These are phyloP conservation scores for Psophocarpus tetragonolobus DNA, from an alignment of 306 rosid genomes.

Conservation along the genomic window DNA sequence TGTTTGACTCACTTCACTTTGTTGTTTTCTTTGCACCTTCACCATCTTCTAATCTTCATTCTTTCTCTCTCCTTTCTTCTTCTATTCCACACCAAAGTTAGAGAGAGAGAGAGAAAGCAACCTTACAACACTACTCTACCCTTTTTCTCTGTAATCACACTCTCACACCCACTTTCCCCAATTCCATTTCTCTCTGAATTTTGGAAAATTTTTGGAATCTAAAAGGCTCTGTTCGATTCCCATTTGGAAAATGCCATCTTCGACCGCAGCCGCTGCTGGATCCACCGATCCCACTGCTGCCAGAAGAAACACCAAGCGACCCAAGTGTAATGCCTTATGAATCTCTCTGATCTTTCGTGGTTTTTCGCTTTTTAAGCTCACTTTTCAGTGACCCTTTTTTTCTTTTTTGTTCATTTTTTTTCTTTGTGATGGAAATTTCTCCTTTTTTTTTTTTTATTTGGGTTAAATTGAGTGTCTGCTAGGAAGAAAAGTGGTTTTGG, in stretches of 20 bases:
- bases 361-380: not conserved
- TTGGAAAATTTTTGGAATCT: constrained; percentile 23
- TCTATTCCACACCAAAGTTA: not conserved
- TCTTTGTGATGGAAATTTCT: not conserved
- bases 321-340: constrained; percentile 64
- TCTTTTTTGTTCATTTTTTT: not conserved
- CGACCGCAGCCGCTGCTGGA: constrained; percentile 75
- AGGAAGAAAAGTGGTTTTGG: constrained; percentile 1
- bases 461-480: not conserved
- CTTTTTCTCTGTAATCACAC: not conserved
- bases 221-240: constrained; percentile 45
- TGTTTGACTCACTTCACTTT: constrained; percentile 1
- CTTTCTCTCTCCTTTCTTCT: constrained; percentile 12
- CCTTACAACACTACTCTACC: not conserved
- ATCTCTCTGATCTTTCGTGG: not conserved
- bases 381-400: constrained; percentile 10
- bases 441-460: not conserved
- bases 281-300: constrained; percentile 73
- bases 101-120: constrained; percentile 18
- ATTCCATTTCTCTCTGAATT: not conserved
- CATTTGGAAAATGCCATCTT: constrained; percentile 63
- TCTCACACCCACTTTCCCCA: not conserved
- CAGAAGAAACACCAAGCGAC: constrained; percentile 81
- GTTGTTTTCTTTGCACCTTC: not conserved
- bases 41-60: not conserved